Percentiles rank a stretch among this genome's conserved stretches.
These are phyloP conservation scores for Anacardium occidentale DNA, from an alignment of 345 rosid species.

Conservation along the genomic window DNA sequence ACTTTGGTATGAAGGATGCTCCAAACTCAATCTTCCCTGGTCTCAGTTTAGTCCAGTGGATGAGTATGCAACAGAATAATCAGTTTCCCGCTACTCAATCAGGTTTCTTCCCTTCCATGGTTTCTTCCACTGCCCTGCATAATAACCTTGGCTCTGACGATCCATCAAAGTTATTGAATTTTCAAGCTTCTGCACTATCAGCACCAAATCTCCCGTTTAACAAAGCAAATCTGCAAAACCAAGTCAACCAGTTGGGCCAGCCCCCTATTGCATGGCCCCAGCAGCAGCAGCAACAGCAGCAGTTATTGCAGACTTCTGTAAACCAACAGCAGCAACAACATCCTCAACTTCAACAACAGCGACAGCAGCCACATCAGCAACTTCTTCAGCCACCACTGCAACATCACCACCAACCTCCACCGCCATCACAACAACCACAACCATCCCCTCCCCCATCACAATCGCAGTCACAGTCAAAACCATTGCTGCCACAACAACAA, in stretches of 20 bases:
- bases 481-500: conserved; percentile 21
- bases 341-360: conserved; percentile 30
- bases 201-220: conserved; percentile 58
- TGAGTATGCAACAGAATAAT: conserved; percentile 96
- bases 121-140: conserved; percentile 52
- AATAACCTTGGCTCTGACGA: conserved; percentile 59
- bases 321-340: conserved; percentile 43
- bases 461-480: conserved; percentile 19
- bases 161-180: conserved; percentile 78
- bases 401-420: conserved; percentile 24
- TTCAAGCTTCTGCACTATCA: conserved; percentile 62
- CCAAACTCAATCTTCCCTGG: conserved; percentile 82
- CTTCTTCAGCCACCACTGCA: conserved; percentile 35
- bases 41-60: conserved; percentile 92
- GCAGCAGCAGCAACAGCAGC: conserved; percentile 62
- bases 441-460: conserved; percentile 1
- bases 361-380: conserved; percentile 40
- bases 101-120: conserved; percentile 58
- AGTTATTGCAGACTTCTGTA: conserved; percentile 36
- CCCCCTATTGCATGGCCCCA: conserved; percentile 60
- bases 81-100: conserved; percentile 63
- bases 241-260: conserved; percentile 58
- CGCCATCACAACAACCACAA: conserved; percentile 19
- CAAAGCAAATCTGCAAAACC: conserved; percentile 56
- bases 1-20: conserved; percentile 77